phyloP scores from a whole-genome alignment of 345 rosid species.

The Ailanthus altissimus region DNA sequence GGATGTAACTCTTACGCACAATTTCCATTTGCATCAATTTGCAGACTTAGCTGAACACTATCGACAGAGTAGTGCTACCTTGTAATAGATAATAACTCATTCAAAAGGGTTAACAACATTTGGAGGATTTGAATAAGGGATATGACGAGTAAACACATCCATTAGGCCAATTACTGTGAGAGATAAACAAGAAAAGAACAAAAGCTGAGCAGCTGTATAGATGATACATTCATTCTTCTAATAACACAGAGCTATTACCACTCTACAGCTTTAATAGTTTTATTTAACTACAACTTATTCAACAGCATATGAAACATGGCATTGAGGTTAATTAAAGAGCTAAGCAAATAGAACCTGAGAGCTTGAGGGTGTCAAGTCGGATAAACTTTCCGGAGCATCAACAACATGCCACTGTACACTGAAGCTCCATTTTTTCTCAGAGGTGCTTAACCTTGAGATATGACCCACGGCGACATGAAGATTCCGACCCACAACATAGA shows the following conservation, averaged over 20 bases:
- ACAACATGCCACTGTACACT: conserved; percentile 70
- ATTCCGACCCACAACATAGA: conserved; percentile 78
- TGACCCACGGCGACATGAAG: conserved; percentile 72
- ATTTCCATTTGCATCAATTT: background rate
- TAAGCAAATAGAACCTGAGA: conserved; percentile 81
- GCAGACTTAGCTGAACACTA: background rate
- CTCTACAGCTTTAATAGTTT: conserved; percentile 27
- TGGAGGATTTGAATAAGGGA: background rate
- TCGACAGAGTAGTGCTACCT: background rate
- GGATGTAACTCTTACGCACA: background rate
- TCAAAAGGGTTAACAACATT: background rate
- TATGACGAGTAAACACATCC: conserved; percentile 1
- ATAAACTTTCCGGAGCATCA: conserved; percentile 58
- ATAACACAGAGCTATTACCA: conserved; percentile 13
- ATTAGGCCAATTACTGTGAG: background rate
- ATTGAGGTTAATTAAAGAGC: conserved; percentile 16
- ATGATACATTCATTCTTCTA: conserved; percentile 14
- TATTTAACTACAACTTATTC: conserved; percentile 26
- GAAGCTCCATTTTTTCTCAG: conserved; percentile 44
- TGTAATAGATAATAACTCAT: background rate
- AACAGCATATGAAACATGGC: conserved; percentile 11
- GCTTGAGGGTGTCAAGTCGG: conserved; percentile 72
- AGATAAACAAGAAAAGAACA: background rate
- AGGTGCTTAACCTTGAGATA: conserved; percentile 40
- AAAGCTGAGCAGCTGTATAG: background rate